Base-by-base conservation (phyloP, 2,329 filamentous ascomycete species). In the Myrmaecium sp. region DNA sequence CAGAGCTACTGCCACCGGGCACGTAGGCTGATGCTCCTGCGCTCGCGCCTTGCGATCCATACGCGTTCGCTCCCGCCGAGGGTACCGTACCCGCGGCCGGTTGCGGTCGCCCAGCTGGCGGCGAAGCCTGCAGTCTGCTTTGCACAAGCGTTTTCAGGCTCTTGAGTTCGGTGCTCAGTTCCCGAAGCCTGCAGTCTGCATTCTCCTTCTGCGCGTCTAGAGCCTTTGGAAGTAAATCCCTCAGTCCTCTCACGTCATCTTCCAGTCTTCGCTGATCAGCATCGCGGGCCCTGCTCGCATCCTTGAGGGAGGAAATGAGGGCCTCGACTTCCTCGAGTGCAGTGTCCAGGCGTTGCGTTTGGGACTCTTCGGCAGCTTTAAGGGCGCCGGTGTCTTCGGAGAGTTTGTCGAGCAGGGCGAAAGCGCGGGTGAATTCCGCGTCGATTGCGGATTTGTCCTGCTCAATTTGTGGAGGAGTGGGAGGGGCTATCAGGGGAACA, bases 391-490 rank as follows among this genome's bases (percentile, higher is more conserved):
- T 98, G 49, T 98, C 91, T 40, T 81, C 79, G 19, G 80, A 71
- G 1, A 98, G 67, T 47, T 95, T 89, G 33, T 98, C 89, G 7
- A 98, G 74, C 9, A 95, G 66, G 11, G 75, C 64, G 49, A 98
- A 98, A 2, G 86, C 82, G 42, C 79, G 80, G 40, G 89, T 79
- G 52, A 98, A 98, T 32, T 86, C 78, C 36, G 84, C 83, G 49
- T 95, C 84, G 31, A 98, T 84, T 20, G 72, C 70, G 34, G 81
- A 72, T 55, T 98, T 98, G 51, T 98, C 89, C 49, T 91, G 77
- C 45, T 94, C 82, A 6, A 98, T 63, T 46, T 92, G 83, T 30
- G 91, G 83, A 6, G 83, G 81, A 1, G 89, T 98, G 2, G 89
- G 89, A 4, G 89, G 91, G 8, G 84, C 76, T 33, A 98, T 82